Evolutionary conservation across 768 basidiomycete genomes (phyloP).

Genomic region (Floccularia luteovirens): DNA sequence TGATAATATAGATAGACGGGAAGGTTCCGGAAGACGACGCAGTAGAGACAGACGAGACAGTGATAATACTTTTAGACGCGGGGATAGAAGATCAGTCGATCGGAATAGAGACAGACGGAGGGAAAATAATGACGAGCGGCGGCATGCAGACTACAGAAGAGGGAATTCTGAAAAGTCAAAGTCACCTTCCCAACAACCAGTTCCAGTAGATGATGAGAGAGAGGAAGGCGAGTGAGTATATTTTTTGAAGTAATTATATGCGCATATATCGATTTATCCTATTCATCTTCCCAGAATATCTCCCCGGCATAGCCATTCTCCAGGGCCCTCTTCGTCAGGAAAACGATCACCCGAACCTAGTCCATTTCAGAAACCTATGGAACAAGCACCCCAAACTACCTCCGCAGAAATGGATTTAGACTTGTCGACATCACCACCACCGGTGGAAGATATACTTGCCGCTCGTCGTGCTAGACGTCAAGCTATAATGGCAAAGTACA

Average conservation of each 20-base stretch:
- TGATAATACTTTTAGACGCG: slow-evolving; percentile 17
- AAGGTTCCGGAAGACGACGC: slow-evolving; percentile 26
- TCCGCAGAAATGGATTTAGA: slow-evolving; percentile 16
- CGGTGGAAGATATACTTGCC: slow-evolving; percentile 58
- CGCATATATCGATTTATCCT: slow-evolving; percentile 5
- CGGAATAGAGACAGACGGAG: slow-evolving; percentile 13
- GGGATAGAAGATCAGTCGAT: slow-evolving; percentile 9
- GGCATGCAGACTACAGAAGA: slow-evolving; percentile 12
- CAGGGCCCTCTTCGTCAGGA: slow-evolving; percentile 8
- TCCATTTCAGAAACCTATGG: not conserved
- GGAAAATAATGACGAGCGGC: slow-evolving; percentile 15
- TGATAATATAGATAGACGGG: slow-evolving; percentile 19
- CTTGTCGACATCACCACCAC: slow-evolving; percentile 39
- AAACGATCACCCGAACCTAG: slow-evolving; percentile 13
- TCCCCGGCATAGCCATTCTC: slow-evolving; percentile 33
- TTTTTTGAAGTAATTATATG: slow-evolving; percentile 7
- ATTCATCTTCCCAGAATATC: slow-evolving; percentile 57
- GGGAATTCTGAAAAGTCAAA: slow-evolving; percentile 2
- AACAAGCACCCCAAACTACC: slow-evolving; percentile 6
- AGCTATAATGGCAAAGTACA: slow-evolving; percentile 76
- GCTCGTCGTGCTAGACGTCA: slow-evolving; percentile 66
- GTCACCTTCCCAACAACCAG: slow-evolving; percentile 11
- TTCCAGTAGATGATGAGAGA: slow-evolving; percentile 45
- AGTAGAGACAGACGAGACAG: slow-evolving; percentile 28
- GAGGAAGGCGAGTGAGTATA: slow-evolving; percentile 94